These are phyloP conservation scores for Solanum clarkiae DNA, from an alignment of 257 asterid species.

Conservation along the genomic window DNA sequence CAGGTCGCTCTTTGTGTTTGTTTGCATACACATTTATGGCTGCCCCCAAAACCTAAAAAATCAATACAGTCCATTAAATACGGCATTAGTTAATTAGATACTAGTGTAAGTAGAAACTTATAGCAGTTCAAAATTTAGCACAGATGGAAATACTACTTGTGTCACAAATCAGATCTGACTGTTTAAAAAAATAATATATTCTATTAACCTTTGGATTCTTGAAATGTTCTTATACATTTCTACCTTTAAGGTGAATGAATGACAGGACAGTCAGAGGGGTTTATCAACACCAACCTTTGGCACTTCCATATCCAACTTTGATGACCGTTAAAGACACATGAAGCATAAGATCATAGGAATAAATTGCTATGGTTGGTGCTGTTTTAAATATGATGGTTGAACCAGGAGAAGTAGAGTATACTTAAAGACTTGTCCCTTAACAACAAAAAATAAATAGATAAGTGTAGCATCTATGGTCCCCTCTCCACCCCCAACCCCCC, in stretches of 20 bases:
- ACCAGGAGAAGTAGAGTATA: neutral
- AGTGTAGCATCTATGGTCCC: neutral
- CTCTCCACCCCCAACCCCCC: neutral
- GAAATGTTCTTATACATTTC: neutral
- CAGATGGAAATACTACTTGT: neutral
- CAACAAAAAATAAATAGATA: neutral
- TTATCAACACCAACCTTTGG: neutral
- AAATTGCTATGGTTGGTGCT: neutral
- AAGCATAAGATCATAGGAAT: neutral
- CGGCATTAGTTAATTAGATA: neutral
- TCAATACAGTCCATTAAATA: neutral
- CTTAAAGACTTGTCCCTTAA: neutral
- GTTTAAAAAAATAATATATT: neutral
- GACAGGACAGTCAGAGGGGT: neutral
- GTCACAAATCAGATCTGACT: neutral
- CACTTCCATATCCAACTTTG: neutral
- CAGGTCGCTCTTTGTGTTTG: conserved; percentile 96
- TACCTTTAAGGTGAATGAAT: neutral
- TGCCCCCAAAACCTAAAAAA: conserved; percentile 82
- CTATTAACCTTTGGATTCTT: neutral
- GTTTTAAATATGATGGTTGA: neutral
- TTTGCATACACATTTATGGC: conserved; percentile 95
- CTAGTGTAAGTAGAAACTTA: neutral
- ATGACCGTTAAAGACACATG: neutral
- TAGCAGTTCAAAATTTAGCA: neutral